phyloP scores from a whole-genome alignment of 1,284 basidiomycete genomes.

The Malassezia nana region DNA sequence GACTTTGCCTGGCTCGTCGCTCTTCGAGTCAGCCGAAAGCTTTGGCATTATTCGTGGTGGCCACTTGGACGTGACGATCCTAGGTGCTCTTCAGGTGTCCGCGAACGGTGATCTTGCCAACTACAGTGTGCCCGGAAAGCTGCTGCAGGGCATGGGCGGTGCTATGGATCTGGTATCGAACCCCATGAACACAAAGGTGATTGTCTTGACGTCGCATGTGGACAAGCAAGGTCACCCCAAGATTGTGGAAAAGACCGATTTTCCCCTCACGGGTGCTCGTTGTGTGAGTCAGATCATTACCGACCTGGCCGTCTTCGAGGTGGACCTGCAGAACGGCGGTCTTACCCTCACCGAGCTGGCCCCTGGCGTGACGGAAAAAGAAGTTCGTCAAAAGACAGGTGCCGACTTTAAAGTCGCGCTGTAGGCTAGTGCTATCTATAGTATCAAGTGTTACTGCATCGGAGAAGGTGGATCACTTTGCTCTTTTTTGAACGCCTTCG shows the following conservation, averaged over 20 bases:
- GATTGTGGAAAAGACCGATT: constrained; percentile 67
- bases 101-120: constrained; percentile 90
- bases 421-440: neutral
- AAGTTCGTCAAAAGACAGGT: constrained; percentile 73
- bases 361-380: constrained; percentile 69
- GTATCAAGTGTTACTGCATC: neutral
- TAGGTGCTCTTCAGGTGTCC: constrained; percentile 86
- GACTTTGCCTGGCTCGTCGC: constrained; percentile 74
- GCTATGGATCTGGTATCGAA: constrained; percentile 65
- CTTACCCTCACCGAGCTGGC: constrained; percentile 72
- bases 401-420: constrained; percentile 59
- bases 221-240: constrained; percentile 81
- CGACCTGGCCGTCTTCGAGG: constrained; percentile 74
- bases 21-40: constrained; percentile 83
- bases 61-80: constrained; percentile 85
- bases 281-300: constrained; percentile 84
- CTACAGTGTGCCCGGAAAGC: constrained; percentile 92
- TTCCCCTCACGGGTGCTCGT: constrained; percentile 77
- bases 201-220: constrained; percentile 77
- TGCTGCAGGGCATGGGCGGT: constrained; percentile 69
- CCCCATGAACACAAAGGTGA: constrained; percentile 49
- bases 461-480: neutral
- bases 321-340: constrained; percentile 63
- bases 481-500: neutral
- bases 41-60: constrained; percentile 92